Evolutionary conservation across 1,139 yeast genomes (phyloP), one percentile per base, ranked within the genome.

Genomic region (Taphrina confusa): DNA sequence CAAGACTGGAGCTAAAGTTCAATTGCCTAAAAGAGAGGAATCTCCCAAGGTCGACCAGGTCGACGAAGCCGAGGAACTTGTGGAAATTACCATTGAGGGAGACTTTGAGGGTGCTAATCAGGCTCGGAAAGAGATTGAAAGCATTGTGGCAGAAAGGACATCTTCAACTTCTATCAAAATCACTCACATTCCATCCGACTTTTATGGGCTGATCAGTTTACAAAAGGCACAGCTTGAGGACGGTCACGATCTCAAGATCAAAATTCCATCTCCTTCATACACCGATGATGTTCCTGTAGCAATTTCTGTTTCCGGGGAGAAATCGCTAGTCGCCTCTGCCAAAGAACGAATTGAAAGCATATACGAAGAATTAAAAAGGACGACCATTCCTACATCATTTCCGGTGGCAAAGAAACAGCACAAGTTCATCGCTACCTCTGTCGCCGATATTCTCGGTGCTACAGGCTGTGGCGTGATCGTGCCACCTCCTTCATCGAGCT

Each of bases 101-200:
- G 96, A 90, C 70, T 80, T 82, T 62, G 95, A 87, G 71, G 91
- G 96, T 62, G 86, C 87, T 66, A 81, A 80, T 66, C 78, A 80
- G 60, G 96, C 97, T 27, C 85, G 84, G 68, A 74, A 76, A 51
- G 83, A 79, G 69, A 89, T 92, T 66, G 69, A 83, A 70, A 82
- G 81, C 30, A 86, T 90, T 68, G 95, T 91, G 55, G 78, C 82
- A 67, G 87, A 87, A 56, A 65, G 66, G 20, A 65, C 69, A 1
- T 63, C 67, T 51, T 60, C 55, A 25, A 63, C 72, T 57, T 67
- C 73, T 30, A 61, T 71, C 39, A 68, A 69, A 59, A 66, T 73
- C 25, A 63, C 65, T n/a, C 66, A 65, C 68, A 78, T 84, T 58
- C 74, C 76, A 46, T 58, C 70, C 14, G 75, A 73, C 51, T 67